Base-by-base conservation (phyloP, 2,329 filamentous ascomycete species). In the Neopestalotiopsis rosae region DNA sequence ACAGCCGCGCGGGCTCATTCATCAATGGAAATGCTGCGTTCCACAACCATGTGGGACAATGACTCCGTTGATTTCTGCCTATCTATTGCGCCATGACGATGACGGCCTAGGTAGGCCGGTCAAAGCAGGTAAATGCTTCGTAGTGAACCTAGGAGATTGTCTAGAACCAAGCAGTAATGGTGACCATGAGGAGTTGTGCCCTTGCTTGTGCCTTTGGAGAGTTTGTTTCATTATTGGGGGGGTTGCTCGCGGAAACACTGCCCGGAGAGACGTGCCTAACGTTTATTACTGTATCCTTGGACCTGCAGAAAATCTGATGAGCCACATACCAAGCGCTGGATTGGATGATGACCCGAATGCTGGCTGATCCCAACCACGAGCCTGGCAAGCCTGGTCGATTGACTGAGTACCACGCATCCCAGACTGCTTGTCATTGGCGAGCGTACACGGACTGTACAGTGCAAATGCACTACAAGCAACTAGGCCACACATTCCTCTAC, bases 211-310 rank as follows among this genome's bases (percentile, higher is more conserved):
- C 45, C 42, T 52, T 52, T 17, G n/a, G 45, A 52, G 45, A 17
- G 45, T 20, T n/a, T n/a, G 45, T 52, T 52, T 52, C n/a, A 52
- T 52, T 52, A 20, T 20, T 52, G 45, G 45, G 10, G 34, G 10
- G 34, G 45, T 52, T 61, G 59, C 59, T 61, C 7, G 59, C 38
- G 65, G 65, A 67, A 67, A 67, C 65, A 67, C 65, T 67, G 65
- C 65, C 65, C 65, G 65, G 65, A 30, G 56, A 52, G n/a, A 67
- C 52, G 28, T 45, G 56, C 65, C 49, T 52, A 52, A 52, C n/a
- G 45, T 52, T 38, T 52, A 52, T 52, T 67, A 67, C 42, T 42
- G 32, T 67, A 67, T 67, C 65, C 65, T 61, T 67, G 65, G 34
- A 67, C 65, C 30, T 67, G 65, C 65, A 67, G 64, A 52, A 20